Evolutionary conservation across 1,139 yeast genomes (phyloP).

Genomic region (Suhomyces coccinellae): DNA sequence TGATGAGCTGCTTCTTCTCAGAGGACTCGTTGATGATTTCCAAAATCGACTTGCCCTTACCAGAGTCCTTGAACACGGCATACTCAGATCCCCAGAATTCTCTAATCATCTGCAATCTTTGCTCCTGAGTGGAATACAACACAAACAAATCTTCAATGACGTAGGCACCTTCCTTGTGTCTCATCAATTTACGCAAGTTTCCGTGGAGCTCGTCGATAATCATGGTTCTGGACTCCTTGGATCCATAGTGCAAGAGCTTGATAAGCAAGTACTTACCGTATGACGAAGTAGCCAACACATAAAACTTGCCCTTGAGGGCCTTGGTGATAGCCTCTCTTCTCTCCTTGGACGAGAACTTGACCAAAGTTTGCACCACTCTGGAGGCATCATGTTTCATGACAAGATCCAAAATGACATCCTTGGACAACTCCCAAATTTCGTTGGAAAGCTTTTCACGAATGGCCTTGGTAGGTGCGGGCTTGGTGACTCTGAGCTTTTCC

Average conservation of each 20-base stretch:
- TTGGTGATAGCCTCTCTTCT: conserved; percentile 72
- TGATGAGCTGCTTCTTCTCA: conserved; percentile 80
- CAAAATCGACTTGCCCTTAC: conserved; percentile 59
- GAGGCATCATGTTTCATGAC: conserved; percentile 97
- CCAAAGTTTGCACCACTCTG: conserved; percentile 90
- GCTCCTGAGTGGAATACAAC: conserved; percentile 80
- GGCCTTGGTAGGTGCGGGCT: conserved; percentile 76
- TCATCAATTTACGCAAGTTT: conserved; percentile 84
- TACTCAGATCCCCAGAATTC: conserved; percentile 98
- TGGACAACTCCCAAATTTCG: conserved; percentile 82
- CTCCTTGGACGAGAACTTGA: conserved; percentile 79
- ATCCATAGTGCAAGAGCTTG: conserved; percentile 88
- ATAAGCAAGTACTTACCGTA: conserved; percentile 91
- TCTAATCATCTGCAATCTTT: conserved; percentile 85
- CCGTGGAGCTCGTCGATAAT: conserved; percentile 89
- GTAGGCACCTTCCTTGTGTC: conserved; percentile 98
- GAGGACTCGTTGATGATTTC: conserved; percentile 69
- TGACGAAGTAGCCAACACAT: conserved; percentile 83
- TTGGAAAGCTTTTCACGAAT: conserved; percentile 77
- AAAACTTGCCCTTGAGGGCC: conserved; percentile 74
- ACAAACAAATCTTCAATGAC: conserved; percentile 93
- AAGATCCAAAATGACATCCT: conserved; percentile 76
- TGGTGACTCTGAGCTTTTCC: conserved; percentile 88
- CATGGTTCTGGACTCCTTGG: conserved; percentile 71
- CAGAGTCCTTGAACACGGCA: conserved; percentile 83